Conservation (phyloP, 768 basidiomycete species). For the Kwoniella mangroviensis region DNA sequence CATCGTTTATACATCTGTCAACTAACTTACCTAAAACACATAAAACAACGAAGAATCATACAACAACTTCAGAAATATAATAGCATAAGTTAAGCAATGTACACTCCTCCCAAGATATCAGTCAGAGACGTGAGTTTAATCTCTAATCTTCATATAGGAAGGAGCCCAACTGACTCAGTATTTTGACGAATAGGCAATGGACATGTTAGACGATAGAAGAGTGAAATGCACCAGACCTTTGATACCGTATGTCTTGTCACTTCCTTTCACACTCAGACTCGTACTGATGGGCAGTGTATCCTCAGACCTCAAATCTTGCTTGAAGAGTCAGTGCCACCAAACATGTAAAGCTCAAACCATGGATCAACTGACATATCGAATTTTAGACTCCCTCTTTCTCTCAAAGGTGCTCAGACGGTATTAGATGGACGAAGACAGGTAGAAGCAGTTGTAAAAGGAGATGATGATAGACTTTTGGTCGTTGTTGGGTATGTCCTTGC, state of each 20-base stretch:
- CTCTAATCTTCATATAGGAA: too few species aligned
- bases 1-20: constrained; percentile 2
- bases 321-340: constrained; percentile 66
- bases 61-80: neutral
- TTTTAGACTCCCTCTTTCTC: constrained; percentile 61
- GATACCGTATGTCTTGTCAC: constrained; percentile 64
- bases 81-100: constrained; percentile 2
- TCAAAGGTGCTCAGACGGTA: constrained; percentile 79
- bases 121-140: constrained; percentile 18
- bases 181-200: constrained; percentile 46
- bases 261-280: neutral
- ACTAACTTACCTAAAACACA: neutral
- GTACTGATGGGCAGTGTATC: neutral
- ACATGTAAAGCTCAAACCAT: neutral
- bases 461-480: constrained; percentile 90
- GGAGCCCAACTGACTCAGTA: neutral
- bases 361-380: neutral
- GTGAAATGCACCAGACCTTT: constrained; percentile 85
- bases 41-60: too few species aligned
- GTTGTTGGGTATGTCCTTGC: constrained; percentile 75
- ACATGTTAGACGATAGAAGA: constrained; percentile 81
- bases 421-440: constrained; percentile 78
- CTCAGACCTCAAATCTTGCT: constrained; percentile 80
- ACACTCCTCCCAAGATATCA: constrained; percentile 4
- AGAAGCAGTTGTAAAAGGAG: constrained; percentile 78